Evolutionary conservation across 176 grass and related monocot genomes (phyloP).

Genomic region (Carex cristatella): DNA sequence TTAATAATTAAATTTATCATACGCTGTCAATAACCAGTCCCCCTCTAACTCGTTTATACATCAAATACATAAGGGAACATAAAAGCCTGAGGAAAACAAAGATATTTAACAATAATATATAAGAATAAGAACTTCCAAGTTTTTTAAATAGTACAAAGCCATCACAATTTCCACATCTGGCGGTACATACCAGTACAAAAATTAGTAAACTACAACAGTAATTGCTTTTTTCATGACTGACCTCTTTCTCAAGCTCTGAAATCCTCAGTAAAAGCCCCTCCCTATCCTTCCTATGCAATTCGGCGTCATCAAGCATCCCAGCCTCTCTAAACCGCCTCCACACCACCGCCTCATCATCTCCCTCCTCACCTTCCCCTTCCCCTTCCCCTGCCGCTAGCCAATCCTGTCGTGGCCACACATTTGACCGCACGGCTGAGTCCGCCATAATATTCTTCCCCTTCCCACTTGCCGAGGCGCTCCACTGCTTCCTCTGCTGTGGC

Average conservation of each 20-base stretch:
- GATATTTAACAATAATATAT: not conserved
- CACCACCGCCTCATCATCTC: constrained; percentile 23
- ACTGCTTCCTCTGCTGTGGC: constrained; percentile 17
- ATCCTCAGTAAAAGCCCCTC: constrained; percentile 43
- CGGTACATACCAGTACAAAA: not conserved
- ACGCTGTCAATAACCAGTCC: not conserved
- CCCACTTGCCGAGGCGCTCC: not conserved
- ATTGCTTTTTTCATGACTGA: not conserved
- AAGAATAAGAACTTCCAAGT: not conserved
- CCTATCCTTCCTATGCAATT: constrained; percentile 58
- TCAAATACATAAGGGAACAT: not conserved
- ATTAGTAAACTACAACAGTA: not conserved
- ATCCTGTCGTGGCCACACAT: constrained; percentile 1
- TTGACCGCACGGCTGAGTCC: not conserved
- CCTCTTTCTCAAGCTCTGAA: constrained; percentile 68
- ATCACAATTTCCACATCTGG: not conserved
- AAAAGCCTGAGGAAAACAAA: not conserved
- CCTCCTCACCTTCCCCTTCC: not conserved
- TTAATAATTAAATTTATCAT: not conserved
- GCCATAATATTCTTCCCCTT: not conserved
- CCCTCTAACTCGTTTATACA: not conserved
- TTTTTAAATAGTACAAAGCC: not conserved
- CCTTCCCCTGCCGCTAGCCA: not conserved
- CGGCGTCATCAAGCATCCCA: constrained; percentile 42
- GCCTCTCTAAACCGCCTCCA: constrained; percentile 43